Evolutionary conservation across 495 filamentous ascomycete genomes (phyloP), one percentile per base, ranked within the genome.

Genomic region (Neurospora sp.): DNA sequence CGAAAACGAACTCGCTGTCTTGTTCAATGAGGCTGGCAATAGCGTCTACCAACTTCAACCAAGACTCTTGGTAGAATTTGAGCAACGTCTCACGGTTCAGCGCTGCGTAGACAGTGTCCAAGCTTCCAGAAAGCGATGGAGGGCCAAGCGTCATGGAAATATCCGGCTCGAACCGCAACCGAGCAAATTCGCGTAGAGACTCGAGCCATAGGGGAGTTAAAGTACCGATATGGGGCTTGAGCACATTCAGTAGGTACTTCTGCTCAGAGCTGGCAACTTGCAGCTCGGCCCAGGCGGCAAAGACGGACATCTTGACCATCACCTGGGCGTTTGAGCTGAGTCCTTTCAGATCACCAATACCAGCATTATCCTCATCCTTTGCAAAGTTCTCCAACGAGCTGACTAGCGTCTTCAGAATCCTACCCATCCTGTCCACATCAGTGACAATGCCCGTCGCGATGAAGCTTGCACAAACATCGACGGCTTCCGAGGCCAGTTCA

Each of bases 231-330:
- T 98, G 92, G 18, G 96, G 96, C 77, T 94, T 92, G 45, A 99
- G 86, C 2, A 98, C 94, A 74, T 94, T 88, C 6, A 91, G 89
- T 38, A 99, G 85, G 77, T 98, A 98, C 40, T 89, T 90, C 72
- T 98, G 94, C 76, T 98, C 95, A 35, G 89, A 91, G 82, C 96
- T 98, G 3, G 96, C 94, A 59, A 99, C 94, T 80, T 99, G 96
- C 40, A 99, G 87, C 74, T 97, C 93, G n/a, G 96, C 96, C 96
- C 96, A 99, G 9, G 94, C 96, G n/a, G 94, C 94, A 79, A 96
- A 94, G 2, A 98, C 91, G 1, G 96, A 90, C 89, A 97, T 94
- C 79, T 94, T 96, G 48, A 99, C 94, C 96, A 99, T 99, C 38
- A 97, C 94, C 73, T 94, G 92, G 3, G 96, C 96, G 78, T 99